Conservation (phyloP, 345 rosid genomes). For the Theobroma cacao region DNA sequence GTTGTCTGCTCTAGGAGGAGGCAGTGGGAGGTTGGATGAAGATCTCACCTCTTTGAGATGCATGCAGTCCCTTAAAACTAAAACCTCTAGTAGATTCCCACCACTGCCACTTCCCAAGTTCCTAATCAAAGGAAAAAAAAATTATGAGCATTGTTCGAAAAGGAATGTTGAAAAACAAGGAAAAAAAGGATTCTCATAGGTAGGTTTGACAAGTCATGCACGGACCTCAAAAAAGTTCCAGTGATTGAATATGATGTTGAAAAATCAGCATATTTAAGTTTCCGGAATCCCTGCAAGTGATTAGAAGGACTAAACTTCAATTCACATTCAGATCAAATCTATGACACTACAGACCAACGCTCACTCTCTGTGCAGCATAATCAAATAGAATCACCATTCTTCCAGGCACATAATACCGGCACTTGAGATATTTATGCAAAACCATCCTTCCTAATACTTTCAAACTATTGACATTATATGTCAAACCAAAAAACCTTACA, state of each 20-base stretch:
- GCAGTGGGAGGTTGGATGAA: background rate
- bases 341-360: background rate
- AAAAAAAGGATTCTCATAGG: background rate
- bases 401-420: background rate
- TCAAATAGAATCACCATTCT: constrained; percentile 7
- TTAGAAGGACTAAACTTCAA: constrained; percentile 3
- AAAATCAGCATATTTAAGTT: constrained; percentile 68
- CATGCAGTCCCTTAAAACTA: constrained; percentile 77
- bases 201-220: constrained; percentile 9
- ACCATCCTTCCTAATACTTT: background rate
- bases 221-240: constrained; percentile 77
- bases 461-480: constrained; percentile 1
- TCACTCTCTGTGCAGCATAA: background rate
- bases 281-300: constrained; percentile 55
- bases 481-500: background rate
- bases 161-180: background rate
- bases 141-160: background rate
- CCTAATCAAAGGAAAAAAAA: constrained; percentile 28
- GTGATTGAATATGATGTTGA: constrained; percentile 65
- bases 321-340: constrained; percentile 5
- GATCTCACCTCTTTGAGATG: constrained; percentile 66
- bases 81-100: constrained; percentile 58
- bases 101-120: constrained; percentile 55
- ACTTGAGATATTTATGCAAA: background rate
- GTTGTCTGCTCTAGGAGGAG: background rate